phyloP scores from a whole-genome alignment of 345 rosid genomes.

The Ceriops tagal region DNA sequence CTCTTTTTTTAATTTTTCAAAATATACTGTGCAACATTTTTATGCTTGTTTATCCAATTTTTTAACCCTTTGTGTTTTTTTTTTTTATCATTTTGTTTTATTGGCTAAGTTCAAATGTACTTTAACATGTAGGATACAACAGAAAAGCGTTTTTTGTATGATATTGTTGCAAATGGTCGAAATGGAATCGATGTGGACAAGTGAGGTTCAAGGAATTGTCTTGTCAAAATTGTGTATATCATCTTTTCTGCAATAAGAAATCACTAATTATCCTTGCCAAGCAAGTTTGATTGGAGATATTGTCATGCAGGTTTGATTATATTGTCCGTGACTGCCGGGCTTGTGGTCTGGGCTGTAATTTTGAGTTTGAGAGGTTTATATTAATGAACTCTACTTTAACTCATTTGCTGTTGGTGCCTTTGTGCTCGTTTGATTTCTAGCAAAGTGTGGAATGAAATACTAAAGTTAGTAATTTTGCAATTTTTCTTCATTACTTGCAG shows the following conservation, averaged over 20 bases:
- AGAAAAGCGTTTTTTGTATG: slow-evolving; percentile 81
- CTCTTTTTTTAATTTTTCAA: neutral
- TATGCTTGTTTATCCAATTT: slow-evolving; percentile 4
- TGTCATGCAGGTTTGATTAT: slow-evolving; percentile 76
- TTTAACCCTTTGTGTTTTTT: neutral
- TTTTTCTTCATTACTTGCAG: slow-evolving; percentile 40
- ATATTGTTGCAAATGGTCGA: slow-evolving; percentile 96
- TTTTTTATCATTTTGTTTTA: slow-evolving; percentile 5
- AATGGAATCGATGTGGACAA: slow-evolving; percentile 98
- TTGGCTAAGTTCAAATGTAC: slow-evolving; percentile 5
- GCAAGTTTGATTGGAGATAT: neutral
- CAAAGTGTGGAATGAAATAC: neutral
- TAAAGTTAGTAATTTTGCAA: neutral
- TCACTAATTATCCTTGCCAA: neutral
- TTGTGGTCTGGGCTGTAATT: slow-evolving; percentile 83
- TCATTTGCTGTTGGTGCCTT: slow-evolving; percentile 6
- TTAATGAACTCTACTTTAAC: slow-evolving; percentile 17
- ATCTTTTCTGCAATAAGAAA: neutral
- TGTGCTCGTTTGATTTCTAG: neutral
- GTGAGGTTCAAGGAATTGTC: slow-evolving; percentile 24
- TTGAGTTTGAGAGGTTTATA: slow-evolving; percentile 70
- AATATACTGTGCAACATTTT: slow-evolving; percentile 14
- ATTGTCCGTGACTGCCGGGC: slow-evolving; percentile 90
- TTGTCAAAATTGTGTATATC: slow-evolving; percentile 4
- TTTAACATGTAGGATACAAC: slow-evolving; percentile 38